Base-by-base conservation (phyloP, 129 eudicot genomes). In the Tanacetum coccineum region DNA sequence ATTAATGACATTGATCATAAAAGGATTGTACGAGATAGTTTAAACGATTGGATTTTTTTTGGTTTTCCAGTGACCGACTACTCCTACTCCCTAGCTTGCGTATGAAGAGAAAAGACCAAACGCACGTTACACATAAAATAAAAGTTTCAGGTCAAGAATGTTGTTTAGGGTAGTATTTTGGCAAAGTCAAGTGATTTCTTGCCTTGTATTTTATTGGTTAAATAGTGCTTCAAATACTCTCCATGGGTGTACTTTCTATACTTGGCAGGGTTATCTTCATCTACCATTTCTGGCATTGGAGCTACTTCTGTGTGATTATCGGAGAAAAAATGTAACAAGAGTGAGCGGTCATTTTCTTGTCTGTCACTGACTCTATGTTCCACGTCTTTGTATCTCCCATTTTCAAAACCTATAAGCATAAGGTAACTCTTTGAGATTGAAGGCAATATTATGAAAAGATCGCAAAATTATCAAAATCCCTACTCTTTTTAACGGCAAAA, bases 341-440 rank as follows among this genome's bases (percentile, higher is more conserved):
- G 99, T 88, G 86, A 85, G 58, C 99, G 81, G 54, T 93, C 96
- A 74, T 75, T 93, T 56, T 80, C 86, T 76, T 79, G 81, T 89
- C 76, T 9, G 95, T 79, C 75, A 93, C 96, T 21, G 99, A n/a
- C 99, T 74, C 96, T 86, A 62, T 93, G 99, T 82, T 88, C 95
- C 65, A 82, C 25, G 79, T 96, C 86, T 80, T 84, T 86, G 96
- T 93, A 93, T 71, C 78, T 89, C 30, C 99, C 99, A 72, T 93
- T 93, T 30, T 89, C 52, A 88, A 62, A 22, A 89, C 96, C 99
- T 89, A 76, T 79, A 18, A 63, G 19, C 64, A 59, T 47, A 20
- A 67, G n/a, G 60, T 13, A 51, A 51, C 25, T 22, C 25, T 0
- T 22, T 22, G 1, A 22, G 25, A 22, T 22, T 22, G 25, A 22